Conservation (phyloP, 371 early-diverging fungal species). For the Massospora cicadina region DNA sequence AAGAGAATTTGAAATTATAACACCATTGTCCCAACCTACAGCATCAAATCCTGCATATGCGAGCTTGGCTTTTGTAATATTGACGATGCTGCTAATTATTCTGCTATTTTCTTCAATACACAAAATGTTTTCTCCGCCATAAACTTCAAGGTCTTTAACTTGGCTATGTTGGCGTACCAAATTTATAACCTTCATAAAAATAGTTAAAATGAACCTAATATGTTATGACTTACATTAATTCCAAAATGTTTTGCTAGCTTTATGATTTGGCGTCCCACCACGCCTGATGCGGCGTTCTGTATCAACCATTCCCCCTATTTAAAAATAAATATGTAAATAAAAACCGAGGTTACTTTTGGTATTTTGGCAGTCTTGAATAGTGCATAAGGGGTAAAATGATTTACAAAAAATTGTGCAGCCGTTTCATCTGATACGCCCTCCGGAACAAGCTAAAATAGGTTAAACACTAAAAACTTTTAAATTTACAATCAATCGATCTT, state of each 20-base stretch:
- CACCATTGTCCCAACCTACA: constrained; percentile 1
- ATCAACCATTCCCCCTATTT: background rate
- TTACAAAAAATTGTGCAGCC: constrained; percentile 3
- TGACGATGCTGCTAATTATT: background rate
- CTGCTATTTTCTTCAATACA: background rate
- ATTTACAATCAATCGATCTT: background rate
- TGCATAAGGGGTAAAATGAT: background rate
- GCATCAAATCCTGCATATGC: constrained; percentile 10
- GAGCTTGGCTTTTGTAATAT: background rate
- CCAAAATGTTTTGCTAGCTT: constrained; percentile 9
- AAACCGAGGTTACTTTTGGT: background rate
- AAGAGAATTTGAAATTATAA: constrained; percentile 2
- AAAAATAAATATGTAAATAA: too few species aligned
- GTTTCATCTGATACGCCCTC: constrained; percentile 7
- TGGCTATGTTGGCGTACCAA: background rate
- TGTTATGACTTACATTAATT: background rate
- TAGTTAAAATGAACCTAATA: background rate
- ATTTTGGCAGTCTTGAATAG: background rate
- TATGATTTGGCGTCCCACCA: background rate
- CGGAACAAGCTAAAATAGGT: background rate
- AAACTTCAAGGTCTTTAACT: constrained; percentile 6
- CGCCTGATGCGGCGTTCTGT: background rate
- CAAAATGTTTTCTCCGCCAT: constrained; percentile 2
- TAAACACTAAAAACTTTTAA: background rate
- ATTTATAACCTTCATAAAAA: background rate